Evolutionary conservation across 2,329 filamentous ascomycete species (phyloP).

Genomic region (Diaporthe velutina): DNA sequence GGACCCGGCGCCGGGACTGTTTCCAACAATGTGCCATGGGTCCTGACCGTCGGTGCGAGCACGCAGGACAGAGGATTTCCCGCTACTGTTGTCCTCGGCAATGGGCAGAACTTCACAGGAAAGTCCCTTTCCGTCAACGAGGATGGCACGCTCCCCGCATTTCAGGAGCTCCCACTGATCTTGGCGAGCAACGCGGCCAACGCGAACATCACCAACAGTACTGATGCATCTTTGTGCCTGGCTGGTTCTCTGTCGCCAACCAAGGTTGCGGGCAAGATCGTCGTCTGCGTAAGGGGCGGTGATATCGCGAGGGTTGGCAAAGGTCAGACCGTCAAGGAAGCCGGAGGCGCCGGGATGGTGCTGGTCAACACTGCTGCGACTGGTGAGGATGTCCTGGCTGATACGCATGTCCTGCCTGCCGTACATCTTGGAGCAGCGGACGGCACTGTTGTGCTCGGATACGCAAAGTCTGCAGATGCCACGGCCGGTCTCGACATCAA

Average conservation of each 20-base stretch:
- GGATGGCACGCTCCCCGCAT: not conserved
- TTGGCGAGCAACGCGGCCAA: not conserved
- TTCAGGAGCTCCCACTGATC: not conserved
- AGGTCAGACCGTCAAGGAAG: not conserved
- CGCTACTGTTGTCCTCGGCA: not conserved
- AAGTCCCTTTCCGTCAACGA: constrained; percentile 24
- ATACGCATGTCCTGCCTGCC: constrained; percentile 24
- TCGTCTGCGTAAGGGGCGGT: constrained; percentile 5
- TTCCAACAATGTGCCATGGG: constrained; percentile 21
- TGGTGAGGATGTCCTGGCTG: not conserved
- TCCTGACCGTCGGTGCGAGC: constrained; percentile 16
- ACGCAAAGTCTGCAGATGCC: not conserved
- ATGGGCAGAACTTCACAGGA: constrained; percentile 5
- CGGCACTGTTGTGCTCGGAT: not conserved
- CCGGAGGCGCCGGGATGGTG: constrained; percentile 12
- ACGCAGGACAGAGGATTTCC: constrained; percentile 18
- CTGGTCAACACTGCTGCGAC: not conserved
- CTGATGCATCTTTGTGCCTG: not conserved
- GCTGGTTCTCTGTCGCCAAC: not conserved
- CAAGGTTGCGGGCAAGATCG: constrained; percentile 15
- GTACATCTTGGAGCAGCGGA: not conserved
- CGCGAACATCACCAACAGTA: not conserved
- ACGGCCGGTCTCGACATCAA: not conserved
- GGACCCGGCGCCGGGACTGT: not conserved
- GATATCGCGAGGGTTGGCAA: not conserved